phyloP scores from a whole-genome alignment of 2,329 filamentous ascomycete genomes.

The Neonectria hederae region DNA sequence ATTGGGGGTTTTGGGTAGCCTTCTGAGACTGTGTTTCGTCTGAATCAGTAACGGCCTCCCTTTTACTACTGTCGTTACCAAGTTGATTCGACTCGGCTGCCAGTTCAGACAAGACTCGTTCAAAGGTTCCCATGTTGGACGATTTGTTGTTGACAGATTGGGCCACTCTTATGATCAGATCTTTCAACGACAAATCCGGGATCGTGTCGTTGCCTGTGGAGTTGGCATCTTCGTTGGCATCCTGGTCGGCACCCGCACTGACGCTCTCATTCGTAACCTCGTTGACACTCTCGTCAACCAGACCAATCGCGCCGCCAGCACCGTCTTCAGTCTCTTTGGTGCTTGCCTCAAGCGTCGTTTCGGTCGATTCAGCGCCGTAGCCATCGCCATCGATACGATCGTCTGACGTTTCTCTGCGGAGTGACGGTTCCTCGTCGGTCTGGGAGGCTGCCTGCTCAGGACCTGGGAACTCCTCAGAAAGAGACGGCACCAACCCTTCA shows the following conservation, averaged over 20 bases:
- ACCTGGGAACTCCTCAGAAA: not conserved
- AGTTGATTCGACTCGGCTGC: conserved; percentile 42
- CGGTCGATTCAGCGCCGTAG: conserved; percentile 1
- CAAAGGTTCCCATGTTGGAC: conserved; percentile 58
- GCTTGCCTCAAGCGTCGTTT: not conserved
- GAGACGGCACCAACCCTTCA: not conserved
- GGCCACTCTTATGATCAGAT: conserved; percentile 63
- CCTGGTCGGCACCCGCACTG: not conserved
- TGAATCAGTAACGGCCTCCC: not conserved
- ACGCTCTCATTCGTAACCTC: not conserved
- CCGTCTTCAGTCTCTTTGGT: not conserved
- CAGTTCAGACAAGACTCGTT: conserved; percentile 61
- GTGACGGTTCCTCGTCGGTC: not conserved
- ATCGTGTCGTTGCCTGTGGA: conserved; percentile 2
- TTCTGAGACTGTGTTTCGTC: not conserved
- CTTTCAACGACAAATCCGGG: conserved; percentile 49
- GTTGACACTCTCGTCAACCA: not conserved
- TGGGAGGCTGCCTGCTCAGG: not conserved
- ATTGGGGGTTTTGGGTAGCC: not conserved
- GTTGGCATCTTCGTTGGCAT: not conserved
- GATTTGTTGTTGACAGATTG: conserved; percentile 54
- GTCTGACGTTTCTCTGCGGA: not conserved
- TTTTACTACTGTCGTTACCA: not conserved
- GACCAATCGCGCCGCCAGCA: not conserved
- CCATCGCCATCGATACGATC: not conserved